phyloP scores from a whole-genome alignment of 495 filamentous ascomycete species.

The Hyaloscypha bicolor region DNA sequence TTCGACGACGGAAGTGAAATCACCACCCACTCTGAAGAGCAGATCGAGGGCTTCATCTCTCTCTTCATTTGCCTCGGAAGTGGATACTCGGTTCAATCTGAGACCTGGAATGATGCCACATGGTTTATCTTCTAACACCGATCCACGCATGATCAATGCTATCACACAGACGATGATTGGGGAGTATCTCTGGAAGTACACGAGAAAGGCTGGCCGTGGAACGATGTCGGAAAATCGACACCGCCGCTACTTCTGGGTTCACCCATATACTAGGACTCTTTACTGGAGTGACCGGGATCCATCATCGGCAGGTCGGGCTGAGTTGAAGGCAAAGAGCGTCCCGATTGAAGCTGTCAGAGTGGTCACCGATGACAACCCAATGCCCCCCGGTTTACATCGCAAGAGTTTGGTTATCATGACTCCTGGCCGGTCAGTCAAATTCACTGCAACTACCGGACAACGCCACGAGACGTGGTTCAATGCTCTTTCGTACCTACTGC shows the following conservation, averaged over 20 bases:
- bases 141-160: conserved; percentile 98
- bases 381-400: conserved; percentile 90
- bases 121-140: conserved; percentile 67
- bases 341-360: conserved; percentile 91
- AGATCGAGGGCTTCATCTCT: conserved; percentile 69
- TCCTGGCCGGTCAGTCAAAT: conserved; percentile 83
- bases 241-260: conserved; percentile 97
- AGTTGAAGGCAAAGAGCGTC: conserved; percentile 91
- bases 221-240: conserved; percentile 88
- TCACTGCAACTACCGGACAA: conserved; percentile 91
- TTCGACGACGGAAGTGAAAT: conserved; percentile 43
- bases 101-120: conserved; percentile 58
- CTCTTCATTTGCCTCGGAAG: conserved; percentile 91
- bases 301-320: conserved; percentile 68
- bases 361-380: conserved; percentile 93
- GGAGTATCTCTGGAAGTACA: conserved; percentile 99
- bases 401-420: conserved; percentile 91
- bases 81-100: conserved; percentile 88
- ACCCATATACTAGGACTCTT: conserved; percentile 93
- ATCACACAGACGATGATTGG: conserved; percentile 99
- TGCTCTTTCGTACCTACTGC: conserved; percentile 87
- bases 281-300: conserved; percentile 98
- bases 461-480: conserved; percentile 99
- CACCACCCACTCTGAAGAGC: conserved; percentile 34
- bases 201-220: conserved; percentile 82